Evolutionary conservation across 2,329 filamentous ascomycete species (phyloP), one percentile per base, ranked within the genome.

Genomic region (Pestalotiopsis fici): DNA sequence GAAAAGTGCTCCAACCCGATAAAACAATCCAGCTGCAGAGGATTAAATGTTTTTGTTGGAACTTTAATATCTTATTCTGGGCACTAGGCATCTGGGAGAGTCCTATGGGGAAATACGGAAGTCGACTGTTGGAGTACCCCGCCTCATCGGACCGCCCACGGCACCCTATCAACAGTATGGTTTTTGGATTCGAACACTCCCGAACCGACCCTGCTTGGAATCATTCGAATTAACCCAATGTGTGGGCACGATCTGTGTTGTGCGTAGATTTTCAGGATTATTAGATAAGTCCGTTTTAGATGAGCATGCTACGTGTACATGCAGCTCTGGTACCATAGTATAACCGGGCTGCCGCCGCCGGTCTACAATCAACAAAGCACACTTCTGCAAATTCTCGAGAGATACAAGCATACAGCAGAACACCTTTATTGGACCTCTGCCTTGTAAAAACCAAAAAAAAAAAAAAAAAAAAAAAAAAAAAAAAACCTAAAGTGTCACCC

Each of bases 291-390:
- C 18, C 18, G n/a, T 7, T 9, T 18, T 13, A 18, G 59, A 27
- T 25, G 21, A 62, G 21, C 31, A 11, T 62, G 59, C 59, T 62
- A 62, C 37, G 59, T 62, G 59, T 62, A 62, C 59, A 23, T 37
- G 59, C 59, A 43, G 25, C 3, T 62, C 37, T 47, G 59, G 59
- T n/a, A n/a, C n/a, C n/a, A n/a, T n/a, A n/a, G n/a, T 50, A 27
- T 57, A 50, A 50, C 3, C 3, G n/a, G 5, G 43, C 27, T 31
- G 55, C 23, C 23, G 23, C 27, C 55, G 31, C 27, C 57, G 23
- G 43, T 62, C 59, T 62, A 37, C 59, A 39, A 60, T 21, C 31
- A 2, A 21, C 23, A 9, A 21, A 37, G 15, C n/a, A 28, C 15
- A 18, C n/a, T 60, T 23, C 6, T 23, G 57, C 57, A 23, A 15